Percentiles rank a stretch among this genome's conserved stretches.
Evolutionary conservation across 2,329 filamentous ascomycete genomes (phyloP).

Genomic region (Raffaelea arxii): DNA sequence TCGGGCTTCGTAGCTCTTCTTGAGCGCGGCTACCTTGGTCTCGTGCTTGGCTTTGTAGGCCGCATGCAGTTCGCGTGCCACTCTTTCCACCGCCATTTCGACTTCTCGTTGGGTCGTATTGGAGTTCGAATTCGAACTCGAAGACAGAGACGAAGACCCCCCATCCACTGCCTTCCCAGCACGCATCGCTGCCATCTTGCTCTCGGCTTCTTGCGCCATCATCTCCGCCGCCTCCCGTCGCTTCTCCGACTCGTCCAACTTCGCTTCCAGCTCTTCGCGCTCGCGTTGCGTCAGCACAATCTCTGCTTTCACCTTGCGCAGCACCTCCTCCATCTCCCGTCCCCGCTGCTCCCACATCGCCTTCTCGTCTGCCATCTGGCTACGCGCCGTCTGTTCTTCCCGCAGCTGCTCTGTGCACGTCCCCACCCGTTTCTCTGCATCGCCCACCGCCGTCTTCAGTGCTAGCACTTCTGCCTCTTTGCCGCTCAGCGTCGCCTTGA

Average conservation of each 20-base stretch:
- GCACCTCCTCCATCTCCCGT: slow-evolving; percentile 73
- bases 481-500: slow-evolving; percentile 83
- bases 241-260: slow-evolving; percentile 68
- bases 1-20: slow-evolving; percentile 71
- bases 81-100: slow-evolving; percentile 77
- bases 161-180: slow-evolving; percentile 36
- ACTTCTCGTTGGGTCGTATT: slow-evolving; percentile 48
- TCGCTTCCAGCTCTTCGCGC: slow-evolving; percentile 65
- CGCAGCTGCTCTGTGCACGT: slow-evolving; percentile 75
- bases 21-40: slow-evolving; percentile 86
- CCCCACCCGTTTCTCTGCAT: slow-evolving; percentile 86
- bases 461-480: slow-evolving; percentile 87
- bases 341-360: slow-evolving; percentile 77
- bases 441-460: slow-evolving; percentile 75
- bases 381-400: slow-evolving; percentile 62
- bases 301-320: slow-evolving; percentile 73
- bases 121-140: not conserved
- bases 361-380: slow-evolving; percentile 65
- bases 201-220: slow-evolving; percentile 66
- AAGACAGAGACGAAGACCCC: not conserved
- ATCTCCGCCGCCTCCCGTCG: slow-evolving; percentile 64
- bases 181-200: slow-evolving; percentile 64
- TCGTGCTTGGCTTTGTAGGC: slow-evolving; percentile 98
- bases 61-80: slow-evolving; percentile 84
- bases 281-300: slow-evolving; percentile 71